Conservation (phyloP, 305 asterid species). For the Galium porrigens region DNA sequence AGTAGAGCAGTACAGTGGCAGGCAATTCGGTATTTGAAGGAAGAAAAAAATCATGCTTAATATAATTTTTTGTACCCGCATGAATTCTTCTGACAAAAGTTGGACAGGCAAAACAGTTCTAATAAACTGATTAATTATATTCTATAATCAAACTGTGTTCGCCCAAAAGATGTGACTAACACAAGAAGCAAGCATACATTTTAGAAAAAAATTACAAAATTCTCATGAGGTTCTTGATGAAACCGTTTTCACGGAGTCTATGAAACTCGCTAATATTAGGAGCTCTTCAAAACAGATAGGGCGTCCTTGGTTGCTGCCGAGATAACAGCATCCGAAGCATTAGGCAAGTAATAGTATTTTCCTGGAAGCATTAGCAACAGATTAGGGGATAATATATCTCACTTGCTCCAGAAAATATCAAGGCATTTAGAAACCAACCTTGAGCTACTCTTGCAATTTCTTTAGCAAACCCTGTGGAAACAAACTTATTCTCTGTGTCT, state of each 20-base stretch:
- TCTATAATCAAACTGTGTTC: too few relatives aligned
- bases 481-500: constrained; percentile 94
- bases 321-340: constrained; percentile 94
- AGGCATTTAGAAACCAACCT: constrained; percentile 32
- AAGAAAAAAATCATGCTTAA: too few relatives aligned
- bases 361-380: constrained; percentile 31
- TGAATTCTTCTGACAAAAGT: too few relatives aligned
- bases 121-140: background rate
- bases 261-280: constrained; percentile 22
- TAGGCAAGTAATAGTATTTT: constrained; percentile 87
- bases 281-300: constrained; percentile 58
- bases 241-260: background rate
- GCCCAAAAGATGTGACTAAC: background rate
- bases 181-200: background rate
- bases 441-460: constrained; percentile 95
- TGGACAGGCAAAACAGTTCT: too few relatives aligned
- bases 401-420: background rate
- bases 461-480: constrained; percentile 93
- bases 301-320: constrained; percentile 90
- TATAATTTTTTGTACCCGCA: too few relatives aligned
- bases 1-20: too few relatives aligned
- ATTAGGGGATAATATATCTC: background rate
- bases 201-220: background rate
- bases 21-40: too few relatives aligned
- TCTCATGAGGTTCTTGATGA: background rate